Conservation (phyloP, 345 rosid genomes). For the Turnera subulata region DNA sequence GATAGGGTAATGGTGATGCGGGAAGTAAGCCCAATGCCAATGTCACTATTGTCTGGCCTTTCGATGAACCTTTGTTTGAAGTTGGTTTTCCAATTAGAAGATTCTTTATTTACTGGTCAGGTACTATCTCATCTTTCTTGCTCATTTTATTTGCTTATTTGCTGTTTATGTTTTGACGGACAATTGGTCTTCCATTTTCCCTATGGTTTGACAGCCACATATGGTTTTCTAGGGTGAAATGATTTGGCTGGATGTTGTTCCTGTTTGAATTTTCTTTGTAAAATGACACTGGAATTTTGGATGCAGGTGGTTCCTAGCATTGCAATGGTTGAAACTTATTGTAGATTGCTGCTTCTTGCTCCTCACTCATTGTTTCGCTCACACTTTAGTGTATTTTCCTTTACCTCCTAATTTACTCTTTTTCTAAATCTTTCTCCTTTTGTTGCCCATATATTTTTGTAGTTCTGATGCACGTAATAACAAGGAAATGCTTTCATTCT, state of each 20-base stretch:
- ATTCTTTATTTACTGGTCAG: conserved; percentile 77
- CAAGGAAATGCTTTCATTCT: too few relatives aligned
- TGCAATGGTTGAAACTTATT: conserved; percentile 98
- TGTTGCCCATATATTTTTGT: conserved; percentile 1
- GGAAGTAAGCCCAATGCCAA: conserved; percentile 95
- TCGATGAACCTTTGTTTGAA: conserved; percentile 78
- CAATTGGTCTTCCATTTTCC: too few relatives aligned
- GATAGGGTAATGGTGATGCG: conserved; percentile 75
- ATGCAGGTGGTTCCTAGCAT: conserved; percentile 92
- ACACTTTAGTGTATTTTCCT: conserved; percentile 70
- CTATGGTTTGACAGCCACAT: too few relatives aligned
- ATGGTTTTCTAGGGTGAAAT: too few relatives aligned
- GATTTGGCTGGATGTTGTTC: too few relatives aligned
- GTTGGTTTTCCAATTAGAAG: conserved; percentile 80
- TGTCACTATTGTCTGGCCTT: conserved; percentile 85
- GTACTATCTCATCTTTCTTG: conserved; percentile 39
- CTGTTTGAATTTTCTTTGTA: too few relatives aligned
- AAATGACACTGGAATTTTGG: too few relatives aligned
- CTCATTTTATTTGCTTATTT: too few relatives aligned
- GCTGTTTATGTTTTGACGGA: too few relatives aligned
- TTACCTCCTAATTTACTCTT: conserved; percentile 14
- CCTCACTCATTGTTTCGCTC: conserved; percentile 92
- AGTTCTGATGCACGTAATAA: conserved; percentile 5
- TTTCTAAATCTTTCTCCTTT: conserved; percentile 6
- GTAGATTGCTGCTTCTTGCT: conserved; percentile 79